A percentile compares a stretch with the other conserved stretches of the same genome.
These are phyloP conservation scores for Prunella vulgaris DNA, from an alignment of 257 asterid species.

Conservation along the genomic window DNA sequence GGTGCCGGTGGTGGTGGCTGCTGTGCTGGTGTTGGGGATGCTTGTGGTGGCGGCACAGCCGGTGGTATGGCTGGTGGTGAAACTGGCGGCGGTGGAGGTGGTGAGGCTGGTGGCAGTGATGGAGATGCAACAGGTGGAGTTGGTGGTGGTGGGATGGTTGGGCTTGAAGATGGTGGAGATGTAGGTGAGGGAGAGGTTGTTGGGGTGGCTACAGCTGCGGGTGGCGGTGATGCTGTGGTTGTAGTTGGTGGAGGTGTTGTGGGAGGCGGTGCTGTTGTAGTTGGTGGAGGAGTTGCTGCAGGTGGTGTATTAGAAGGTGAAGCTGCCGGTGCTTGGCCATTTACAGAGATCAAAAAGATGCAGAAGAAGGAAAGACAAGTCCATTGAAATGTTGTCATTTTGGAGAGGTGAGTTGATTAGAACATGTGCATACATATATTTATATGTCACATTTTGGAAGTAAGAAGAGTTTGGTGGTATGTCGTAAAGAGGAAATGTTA, in stretches of 20 bases:
- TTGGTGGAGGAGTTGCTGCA: conserved; percentile 30
- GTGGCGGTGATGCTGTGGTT: conserved; percentile 42
- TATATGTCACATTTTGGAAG: conserved; percentile 19
- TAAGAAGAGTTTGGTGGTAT: conserved; percentile 43
- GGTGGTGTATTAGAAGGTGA: conserved; percentile 53
- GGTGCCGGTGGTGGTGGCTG: conserved; percentile 52
- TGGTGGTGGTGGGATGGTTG: conserved; percentile 44
- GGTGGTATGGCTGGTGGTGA: conserved; percentile 46
- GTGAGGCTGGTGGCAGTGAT: conserved; percentile 47
- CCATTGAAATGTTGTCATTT: conserved; percentile 54
- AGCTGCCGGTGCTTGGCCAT: conserved; percentile 82
- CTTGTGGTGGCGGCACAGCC: conserved; percentile 29
- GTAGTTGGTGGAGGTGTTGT: conserved; percentile 45
- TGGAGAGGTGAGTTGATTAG: conserved; percentile 29
- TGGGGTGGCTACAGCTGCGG: conserved; percentile 29
- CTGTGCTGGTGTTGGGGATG: conserved; percentile 21
- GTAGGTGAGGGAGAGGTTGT: conserved; percentile 35
- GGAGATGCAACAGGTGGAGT: conserved; percentile 55
- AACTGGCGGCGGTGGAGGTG: conserved; percentile 36
- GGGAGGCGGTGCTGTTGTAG: conserved; percentile 36
- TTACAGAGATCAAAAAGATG: conserved; percentile 45
- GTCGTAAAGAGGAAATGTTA: conserved; percentile 35
- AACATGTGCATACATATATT: conserved; percentile 19
- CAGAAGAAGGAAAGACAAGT: conserved; percentile 43
- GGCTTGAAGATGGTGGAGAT: conserved; percentile 36